Conservation (phyloP, 495 filamentous ascomycete genomes). For the Jackrogersella minutella region DNA sequence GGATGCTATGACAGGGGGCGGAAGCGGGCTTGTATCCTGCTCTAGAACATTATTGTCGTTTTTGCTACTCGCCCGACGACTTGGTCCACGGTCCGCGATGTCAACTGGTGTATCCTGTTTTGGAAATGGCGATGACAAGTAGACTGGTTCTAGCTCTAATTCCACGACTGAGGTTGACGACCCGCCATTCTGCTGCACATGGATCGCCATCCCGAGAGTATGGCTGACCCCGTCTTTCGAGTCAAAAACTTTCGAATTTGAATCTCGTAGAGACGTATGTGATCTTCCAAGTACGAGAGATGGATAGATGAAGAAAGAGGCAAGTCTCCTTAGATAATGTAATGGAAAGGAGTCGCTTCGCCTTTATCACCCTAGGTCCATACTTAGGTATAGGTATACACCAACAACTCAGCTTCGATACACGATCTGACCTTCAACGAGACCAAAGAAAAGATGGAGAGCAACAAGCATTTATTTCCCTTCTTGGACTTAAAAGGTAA, state of each 20-base stretch:
- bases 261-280: neutral
- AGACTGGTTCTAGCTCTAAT: conserved; percentile 34
- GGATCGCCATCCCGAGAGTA: conserved; percentile 24
- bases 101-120: conserved; percentile 4
- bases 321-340: neutral
- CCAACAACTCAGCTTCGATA: conserved; percentile 5
- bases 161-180: conserved; percentile 42
- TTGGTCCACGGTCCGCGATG: neutral
- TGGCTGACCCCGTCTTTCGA: neutral
- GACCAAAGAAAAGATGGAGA: neutral
- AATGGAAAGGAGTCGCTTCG: neutral
- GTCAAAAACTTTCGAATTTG: neutral
- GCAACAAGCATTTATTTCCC: no score
- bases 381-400: conserved; percentile 4
- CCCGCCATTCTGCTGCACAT: conserved; percentile 26
- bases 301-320: neutral
- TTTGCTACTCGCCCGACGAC: conserved; percentile 10
- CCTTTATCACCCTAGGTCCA: no score
- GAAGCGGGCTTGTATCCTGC: conserved; percentile 23
- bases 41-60: conserved; percentile 6
- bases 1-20: conserved; percentile 10
- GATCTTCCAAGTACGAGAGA: neutral
- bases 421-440: neutral
- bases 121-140: conserved; percentile 16
- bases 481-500: neutral